These are phyloP conservation scores for Oryza rufipogon DNA, from an alignment of 176 grass and related monocot genomes.

Conservation along the genomic window DNA sequence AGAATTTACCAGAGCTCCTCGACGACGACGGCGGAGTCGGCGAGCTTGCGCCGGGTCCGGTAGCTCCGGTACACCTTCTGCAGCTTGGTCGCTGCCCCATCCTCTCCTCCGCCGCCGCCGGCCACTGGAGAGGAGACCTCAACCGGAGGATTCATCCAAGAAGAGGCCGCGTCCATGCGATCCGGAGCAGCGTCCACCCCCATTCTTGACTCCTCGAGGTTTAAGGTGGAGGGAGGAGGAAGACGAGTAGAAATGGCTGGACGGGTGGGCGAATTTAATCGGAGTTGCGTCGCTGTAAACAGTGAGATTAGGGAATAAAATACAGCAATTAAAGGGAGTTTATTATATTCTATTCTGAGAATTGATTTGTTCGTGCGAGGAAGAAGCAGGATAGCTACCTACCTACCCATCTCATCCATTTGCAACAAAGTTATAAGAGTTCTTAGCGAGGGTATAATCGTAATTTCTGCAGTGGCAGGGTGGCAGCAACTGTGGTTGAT, in stretches of 20 bases:
- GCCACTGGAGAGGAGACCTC: slow-evolving; percentile 26
- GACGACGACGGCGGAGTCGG: slow-evolving; percentile 92
- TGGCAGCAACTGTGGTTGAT: not conserved
- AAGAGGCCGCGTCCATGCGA: not conserved
- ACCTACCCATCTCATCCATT: not conserved
- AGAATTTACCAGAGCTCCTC: slow-evolving; percentile 86
- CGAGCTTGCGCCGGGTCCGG: slow-evolving; percentile 85
- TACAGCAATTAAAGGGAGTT: not conserved
- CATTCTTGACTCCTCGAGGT: slow-evolving; percentile 18
- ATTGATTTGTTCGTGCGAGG: not conserved
- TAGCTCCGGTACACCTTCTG: slow-evolving; percentile 98
- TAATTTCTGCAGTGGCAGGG: no score
- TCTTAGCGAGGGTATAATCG: no score
- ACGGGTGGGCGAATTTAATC: not conserved
- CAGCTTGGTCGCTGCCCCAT: slow-evolving; percentile 79
- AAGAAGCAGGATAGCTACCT: not conserved
- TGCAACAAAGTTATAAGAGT: no score
- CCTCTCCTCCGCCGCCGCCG: not conserved
- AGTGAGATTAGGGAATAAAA: not conserved
- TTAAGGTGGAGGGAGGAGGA: not conserved
- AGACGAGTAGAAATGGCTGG: not conserved
- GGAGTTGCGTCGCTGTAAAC: slow-evolving; percentile 5
- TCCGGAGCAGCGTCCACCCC: slow-evolving; percentile 34
- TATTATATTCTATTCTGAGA: not conserved
- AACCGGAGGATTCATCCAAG: slow-evolving; percentile 3